These are phyloP conservation scores for Globisporangium parvum DNA, from an alignment of 352 stramenopile genomes.

Conservation along the genomic window DNA sequence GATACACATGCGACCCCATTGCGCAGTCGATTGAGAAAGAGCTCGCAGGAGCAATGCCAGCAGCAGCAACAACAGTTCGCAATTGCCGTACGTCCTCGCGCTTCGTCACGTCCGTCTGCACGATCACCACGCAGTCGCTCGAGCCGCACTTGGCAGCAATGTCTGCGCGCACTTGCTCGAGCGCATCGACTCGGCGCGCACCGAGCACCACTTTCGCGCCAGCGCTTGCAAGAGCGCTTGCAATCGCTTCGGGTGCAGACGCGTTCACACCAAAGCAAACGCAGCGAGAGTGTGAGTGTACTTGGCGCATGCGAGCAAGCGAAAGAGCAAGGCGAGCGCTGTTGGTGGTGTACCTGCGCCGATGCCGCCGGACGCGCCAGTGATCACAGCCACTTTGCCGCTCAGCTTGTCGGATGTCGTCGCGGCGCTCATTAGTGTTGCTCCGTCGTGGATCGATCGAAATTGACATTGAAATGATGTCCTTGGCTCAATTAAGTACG, in stretches of 20 bases:
- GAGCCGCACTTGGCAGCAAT: constrained; percentile 27
- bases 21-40: not conserved
- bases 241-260: constrained; percentile 38
- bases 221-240: constrained; percentile 49
- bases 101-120: constrained; percentile 64
- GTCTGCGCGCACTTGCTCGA: constrained; percentile 34
- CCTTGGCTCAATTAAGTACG: no score
- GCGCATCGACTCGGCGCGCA: constrained; percentile 55
- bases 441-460: not conserved
- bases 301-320: not conserved
- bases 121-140: constrained; percentile 29
- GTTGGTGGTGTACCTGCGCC: constrained; percentile 42
- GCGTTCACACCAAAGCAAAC: not conserved
- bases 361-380: constrained; percentile 86
- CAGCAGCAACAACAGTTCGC: not conserved
- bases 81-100: constrained; percentile 31
- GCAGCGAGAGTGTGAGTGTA: not conserved
- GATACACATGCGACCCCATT: not conserved
- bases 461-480: no score
- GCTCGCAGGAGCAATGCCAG: not conserved
- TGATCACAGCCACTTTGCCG: constrained; percentile 83
- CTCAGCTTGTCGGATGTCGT: constrained; percentile 24
- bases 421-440: not conserved
- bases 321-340: not conserved
- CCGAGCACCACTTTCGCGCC: constrained; percentile 83